Evolutionary conservation across 2,329 filamentous ascomycete species (phyloP).

Genomic region (Stemphylium beticola): DNA sequence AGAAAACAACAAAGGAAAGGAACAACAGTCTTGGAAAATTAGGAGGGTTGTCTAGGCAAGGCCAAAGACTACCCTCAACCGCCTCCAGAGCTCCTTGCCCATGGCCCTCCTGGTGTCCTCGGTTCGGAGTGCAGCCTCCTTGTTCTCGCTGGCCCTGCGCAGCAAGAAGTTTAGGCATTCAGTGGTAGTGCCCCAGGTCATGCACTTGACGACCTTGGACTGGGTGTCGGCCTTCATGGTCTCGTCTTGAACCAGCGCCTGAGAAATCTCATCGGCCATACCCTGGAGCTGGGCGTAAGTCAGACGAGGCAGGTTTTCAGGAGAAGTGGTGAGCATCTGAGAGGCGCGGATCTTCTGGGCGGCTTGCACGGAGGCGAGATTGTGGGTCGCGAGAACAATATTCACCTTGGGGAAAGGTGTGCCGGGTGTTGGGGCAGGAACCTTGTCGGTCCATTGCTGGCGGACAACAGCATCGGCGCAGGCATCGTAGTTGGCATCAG

Average conservation of each 20-base stretch:
- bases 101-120: constrained; percentile 59
- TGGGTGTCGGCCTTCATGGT: constrained; percentile 46
- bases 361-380: constrained; percentile 70
- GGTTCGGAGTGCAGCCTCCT: constrained; percentile 65
- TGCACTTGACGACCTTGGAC: constrained; percentile 61
- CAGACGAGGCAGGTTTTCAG: constrained; percentile 42
- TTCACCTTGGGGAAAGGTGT: constrained; percentile 53
- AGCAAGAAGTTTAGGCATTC: constrained; percentile 83
- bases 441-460: constrained; percentile 63
- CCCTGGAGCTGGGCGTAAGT: constrained; percentile 84
- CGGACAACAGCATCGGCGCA: constrained; percentile 72
- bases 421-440: constrained; percentile 51
- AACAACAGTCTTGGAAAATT: neutral
- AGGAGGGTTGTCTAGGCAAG: constrained; percentile 19
- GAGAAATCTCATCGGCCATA: constrained; percentile 92
- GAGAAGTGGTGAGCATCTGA: constrained; percentile 48
- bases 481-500: constrained; percentile 70
- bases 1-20: neutral
- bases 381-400: constrained; percentile 83
- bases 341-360: constrained; percentile 58
- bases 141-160: constrained; percentile 65
- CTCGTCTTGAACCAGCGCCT: constrained; percentile 57
- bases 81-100: constrained; percentile 56
- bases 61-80: constrained; percentile 37
- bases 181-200: constrained; percentile 62